Evolutionary conservation across 2,329 filamentous ascomycete genomes (phyloP), one percentile per base, ranked within the genome.

Genomic region (Aschersonia sp.): DNA sequence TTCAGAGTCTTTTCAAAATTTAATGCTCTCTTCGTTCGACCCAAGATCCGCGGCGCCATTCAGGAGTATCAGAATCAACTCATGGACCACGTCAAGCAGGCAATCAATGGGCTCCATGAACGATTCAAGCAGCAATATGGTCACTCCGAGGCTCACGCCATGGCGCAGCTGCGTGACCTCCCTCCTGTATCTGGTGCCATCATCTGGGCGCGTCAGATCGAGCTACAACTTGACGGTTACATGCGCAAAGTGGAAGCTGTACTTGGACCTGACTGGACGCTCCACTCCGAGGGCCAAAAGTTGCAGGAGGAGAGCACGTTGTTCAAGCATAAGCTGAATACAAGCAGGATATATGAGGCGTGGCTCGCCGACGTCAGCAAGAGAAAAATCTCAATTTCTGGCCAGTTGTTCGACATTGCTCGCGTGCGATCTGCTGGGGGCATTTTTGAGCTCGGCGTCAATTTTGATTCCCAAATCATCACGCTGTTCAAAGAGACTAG

Each of bases 191-290:
- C 92, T 5, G 94, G 92, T 48, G 90, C 90, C 37, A 95, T 99
- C 55, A 94, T 98, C 47, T 97, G 92, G 85, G 90, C 90, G 30
- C 83, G 87, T 42, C 92, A 98, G 65, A 98, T 99, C 51, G 90
- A 98, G 68, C 81, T 87, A 37, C 92, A 98, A 63, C 78, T 98
- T 8, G 84, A 95, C 59, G 85, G 83, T 9, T 98, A 98, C 64
- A 95, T 99, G 88, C 86, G 88, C 61, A 95, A 95, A 64, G 90
- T 99, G n/a, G 94, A 97, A 62, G 87, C 95, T 55, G 92, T 99
- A 39, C 77, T 99, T 29, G 92, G 92, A 45, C 82, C 86, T 48
- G 88, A 95, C 55, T 99, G 92, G 92, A 83, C 85, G 47, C 72
- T 97, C 50, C 94, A 98, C 59, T 79, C 88, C 6, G 92, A 98